A percentile compares a stretch with the other conserved stretches of the same genome.
These are phyloP conservation scores for Penicillium sp. DNA, from an alignment of 2,329 filamentous ascomycete species.

Conservation along the genomic window DNA sequence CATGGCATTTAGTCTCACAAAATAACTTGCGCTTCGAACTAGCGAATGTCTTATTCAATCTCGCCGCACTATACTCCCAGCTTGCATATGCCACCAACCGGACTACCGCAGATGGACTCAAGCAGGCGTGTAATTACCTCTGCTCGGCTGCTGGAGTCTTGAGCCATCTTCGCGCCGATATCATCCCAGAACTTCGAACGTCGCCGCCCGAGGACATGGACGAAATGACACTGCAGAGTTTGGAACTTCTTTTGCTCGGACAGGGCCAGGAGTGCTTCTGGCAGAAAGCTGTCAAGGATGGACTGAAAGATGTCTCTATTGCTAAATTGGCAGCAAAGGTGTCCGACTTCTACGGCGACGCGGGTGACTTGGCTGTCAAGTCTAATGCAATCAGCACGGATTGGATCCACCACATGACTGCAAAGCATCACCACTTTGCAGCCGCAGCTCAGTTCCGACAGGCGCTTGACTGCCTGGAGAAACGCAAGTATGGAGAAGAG, in stretches of 20 bases:
- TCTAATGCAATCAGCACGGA: constrained; percentile 87
- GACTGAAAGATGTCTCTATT: constrained; percentile 87
- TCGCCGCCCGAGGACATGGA: constrained; percentile 96
- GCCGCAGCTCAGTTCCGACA: constrained; percentile 92
- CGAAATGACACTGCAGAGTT: constrained; percentile 74
- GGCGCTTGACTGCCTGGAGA: constrained; percentile 87
- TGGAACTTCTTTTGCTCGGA: constrained; percentile 80
- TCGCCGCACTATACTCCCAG: constrained; percentile 90
- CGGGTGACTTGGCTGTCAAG: constrained; percentile 81
- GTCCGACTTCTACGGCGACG: constrained; percentile 83
- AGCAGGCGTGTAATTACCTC: constrained; percentile 85
- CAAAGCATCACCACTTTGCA: constrained; percentile 96
- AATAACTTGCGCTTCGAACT: constrained; percentile 78
- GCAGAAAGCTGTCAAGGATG: constrained; percentile 94
- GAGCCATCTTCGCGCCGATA: constrained; percentile 69
- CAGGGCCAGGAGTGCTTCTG: constrained; percentile 98
- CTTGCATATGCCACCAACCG: constrained; percentile 79
- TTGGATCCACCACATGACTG: constrained; percentile 97
- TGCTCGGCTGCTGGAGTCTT: constrained; percentile 83
- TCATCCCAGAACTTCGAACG: constrained; percentile 79
- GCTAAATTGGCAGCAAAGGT: constrained; percentile 88
- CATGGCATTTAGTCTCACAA: constrained; percentile 51
- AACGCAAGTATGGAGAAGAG: constrained; percentile 92
- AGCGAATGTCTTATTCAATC: constrained; percentile 88
- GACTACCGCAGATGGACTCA: constrained; percentile 76